Percentiles rank a stretch among this genome's conserved stretches.
phyloP scores from a whole-genome alignment of 805 yeast species.

The Ogataea corticis region DNA sequence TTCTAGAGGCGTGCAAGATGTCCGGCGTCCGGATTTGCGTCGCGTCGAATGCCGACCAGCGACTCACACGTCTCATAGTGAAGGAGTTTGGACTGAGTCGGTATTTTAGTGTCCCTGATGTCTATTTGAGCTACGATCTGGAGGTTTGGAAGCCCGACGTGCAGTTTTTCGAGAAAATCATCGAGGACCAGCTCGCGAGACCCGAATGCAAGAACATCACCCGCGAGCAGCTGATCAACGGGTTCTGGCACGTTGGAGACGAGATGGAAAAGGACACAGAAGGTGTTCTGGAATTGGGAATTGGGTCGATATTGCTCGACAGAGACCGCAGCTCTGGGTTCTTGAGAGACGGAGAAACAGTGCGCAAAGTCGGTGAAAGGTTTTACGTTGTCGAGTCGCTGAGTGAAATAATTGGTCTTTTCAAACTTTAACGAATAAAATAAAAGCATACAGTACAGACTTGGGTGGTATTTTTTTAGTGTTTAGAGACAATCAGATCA shows the following conservation, averaged over 20 bases:
- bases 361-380: constrained; percentile 13
- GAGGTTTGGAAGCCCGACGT: constrained; percentile 54
- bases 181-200: constrained; percentile 23
- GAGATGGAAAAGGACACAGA: constrained; percentile 52
- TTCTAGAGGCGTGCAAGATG: constrained; percentile 35
- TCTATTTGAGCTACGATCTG: constrained; percentile 58
- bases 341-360: constrained; percentile 9
- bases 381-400: constrained; percentile 23
- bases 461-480: constrained; percentile 31
- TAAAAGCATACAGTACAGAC: background rate
- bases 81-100: constrained; percentile 44
- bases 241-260: constrained; percentile 71
- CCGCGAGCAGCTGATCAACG: constrained; percentile 19
- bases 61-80: constrained; percentile 46
- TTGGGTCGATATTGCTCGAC: constrained; percentile 52
- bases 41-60: constrained; percentile 63
- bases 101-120: constrained; percentile 39
- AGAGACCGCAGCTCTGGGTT: constrained; percentile 19
- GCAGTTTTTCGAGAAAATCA: constrained; percentile 45
- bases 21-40: constrained; percentile 42
- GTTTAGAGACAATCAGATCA: constrained; percentile 23
- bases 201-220: background rate
- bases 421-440: constrained; percentile 8
- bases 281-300: constrained; percentile 55
- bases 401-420: constrained; percentile 10